Percentiles rank a stretch among this genome's conserved stretches.
Conservation (phyloP, 257 asterid genomes). For the Mentha longifolia region DNA sequence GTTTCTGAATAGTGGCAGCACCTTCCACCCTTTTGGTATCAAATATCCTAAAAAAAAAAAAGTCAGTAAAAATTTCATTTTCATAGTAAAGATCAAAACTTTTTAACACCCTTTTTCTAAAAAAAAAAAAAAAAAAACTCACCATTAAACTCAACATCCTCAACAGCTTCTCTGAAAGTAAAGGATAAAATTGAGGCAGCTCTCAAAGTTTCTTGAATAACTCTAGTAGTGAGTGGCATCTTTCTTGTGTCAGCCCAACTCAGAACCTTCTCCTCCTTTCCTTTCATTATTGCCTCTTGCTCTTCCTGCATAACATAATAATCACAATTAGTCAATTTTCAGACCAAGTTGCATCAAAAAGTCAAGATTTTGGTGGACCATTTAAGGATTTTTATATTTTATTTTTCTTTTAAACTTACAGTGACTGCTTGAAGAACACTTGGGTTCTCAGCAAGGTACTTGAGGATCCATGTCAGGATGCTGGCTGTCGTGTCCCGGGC, state of each 20-base stretch:
- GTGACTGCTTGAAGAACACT: conserved; percentile 71
- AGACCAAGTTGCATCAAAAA: neutral
- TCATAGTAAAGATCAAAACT: neutral
- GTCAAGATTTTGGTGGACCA: neutral
- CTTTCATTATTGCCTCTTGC: conserved; percentile 62
- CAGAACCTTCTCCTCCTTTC: conserved; percentile 48
- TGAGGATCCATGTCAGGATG: conserved; percentile 75
- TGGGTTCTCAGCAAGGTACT: conserved; percentile 77
- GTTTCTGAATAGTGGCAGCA: conserved; percentile 85
- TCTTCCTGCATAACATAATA: conserved; percentile 55
- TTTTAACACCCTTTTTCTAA: neutral
- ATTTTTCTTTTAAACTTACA: conserved; percentile 45
- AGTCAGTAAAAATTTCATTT: neutral
- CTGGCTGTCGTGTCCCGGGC: conserved; percentile 86
- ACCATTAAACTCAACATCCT: conserved; percentile 80
- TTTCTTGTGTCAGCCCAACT: conserved; percentile 65
- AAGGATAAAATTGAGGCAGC: conserved; percentile 74
- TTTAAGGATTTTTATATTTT: neutral
- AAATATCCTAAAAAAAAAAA: conserved; percentile 54
- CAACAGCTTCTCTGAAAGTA: conserved; percentile 85
- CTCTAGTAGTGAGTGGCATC: conserved; percentile 72
- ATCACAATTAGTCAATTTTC: neutral
- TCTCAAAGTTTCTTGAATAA: conserved; percentile 79
- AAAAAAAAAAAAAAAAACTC: neutral
- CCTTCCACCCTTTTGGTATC: conserved; percentile 98